Evolutionary conservation across 1,284 basidiomycete genomes (phyloP), one percentile per base, ranked within the genome.

Genomic region (Apiotrichum laibachii): DNA sequence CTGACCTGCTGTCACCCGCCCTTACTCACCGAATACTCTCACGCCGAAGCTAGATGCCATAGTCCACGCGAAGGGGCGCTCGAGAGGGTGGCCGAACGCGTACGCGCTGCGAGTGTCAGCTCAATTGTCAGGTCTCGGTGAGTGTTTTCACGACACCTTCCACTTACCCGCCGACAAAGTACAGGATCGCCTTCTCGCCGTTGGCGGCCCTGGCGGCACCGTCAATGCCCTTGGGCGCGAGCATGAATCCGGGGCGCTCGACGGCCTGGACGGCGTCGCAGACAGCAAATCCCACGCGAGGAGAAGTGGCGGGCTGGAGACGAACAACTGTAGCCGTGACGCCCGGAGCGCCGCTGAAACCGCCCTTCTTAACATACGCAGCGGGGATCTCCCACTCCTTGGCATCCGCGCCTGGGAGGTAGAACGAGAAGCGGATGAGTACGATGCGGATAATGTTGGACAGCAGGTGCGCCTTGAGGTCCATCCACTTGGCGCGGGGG

Each of bases 171-270:
- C 64, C 56, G 34, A 52, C 56, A 35, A 68, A 59, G 56, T 71
- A 71, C 21, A 71, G 50, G n/a, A 71, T 60, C 8, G 69, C 61
- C 61, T 59, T 65, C 45, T 69, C 69, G 7, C 57, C 64, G 13
- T 53, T 44, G 35, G 42, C n/a, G 0, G 69, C 69, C 34, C 13
- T 37, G 13, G 57, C 61, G 19, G 50, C 13, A 12, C 56, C 57
- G 49, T 18, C 8, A 1, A 56, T 19, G 2, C 45, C 62, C 7
- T 47, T 33, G 0, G 70, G 68, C 1, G 55, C 55, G 19, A 70
- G 52, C 58, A 65, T 64, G 44, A 67, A 70, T 5, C 55, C 59
- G 10, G 59, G 59, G 7, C 40, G 18, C 4, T 42, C 15, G 12
- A 34, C 31, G 26, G 46, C 45, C 26, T 34, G 16, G 10, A 60